Evolutionary conservation across 495 filamentous ascomycete genomes (phyloP).

Genomic region (Penicillium robsamsonii): DNA sequence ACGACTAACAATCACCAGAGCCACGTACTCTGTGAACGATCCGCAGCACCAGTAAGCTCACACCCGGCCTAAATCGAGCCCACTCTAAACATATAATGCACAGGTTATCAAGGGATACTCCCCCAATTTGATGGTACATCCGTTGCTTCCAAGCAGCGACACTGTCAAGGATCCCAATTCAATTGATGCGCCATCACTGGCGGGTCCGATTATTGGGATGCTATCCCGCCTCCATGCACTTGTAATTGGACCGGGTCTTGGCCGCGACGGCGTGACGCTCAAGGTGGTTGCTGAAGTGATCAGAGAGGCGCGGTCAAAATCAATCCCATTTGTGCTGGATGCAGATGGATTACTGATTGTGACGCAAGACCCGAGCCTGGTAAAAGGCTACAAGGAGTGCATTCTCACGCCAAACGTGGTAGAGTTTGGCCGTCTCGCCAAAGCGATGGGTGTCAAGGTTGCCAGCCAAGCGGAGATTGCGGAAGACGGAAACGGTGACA

Average conservation of each 20-base stretch:
- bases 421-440: slow-evolving; percentile 82
- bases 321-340: slow-evolving; percentile 84
- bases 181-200: slow-evolving; percentile 56
- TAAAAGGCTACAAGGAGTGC: slow-evolving; percentile 77
- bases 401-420: slow-evolving; percentile 94
- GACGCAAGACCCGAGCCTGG: slow-evolving; percentile 68
- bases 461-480: slow-evolving; percentile 43
- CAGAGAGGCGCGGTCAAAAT: slow-evolving; percentile 66
- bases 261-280: slow-evolving; percentile 85
- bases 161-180: slow-evolving; percentile 44
- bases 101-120: slow-evolving; percentile 94
- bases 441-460: slow-evolving; percentile 61
- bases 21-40: slow-evolving; percentile 93
- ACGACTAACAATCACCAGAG: slow-evolving; percentile 54
- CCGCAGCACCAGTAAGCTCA: slow-evolving; percentile 59
- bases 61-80: not conserved
- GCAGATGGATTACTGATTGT: slow-evolving; percentile 85
- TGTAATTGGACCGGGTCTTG: slow-evolving; percentile 90
- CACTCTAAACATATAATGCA: not conserved
- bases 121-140: slow-evolving; percentile 98
- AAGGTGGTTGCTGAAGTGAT: slow-evolving; percentile 80
- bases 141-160: slow-evolving; percentile 74
- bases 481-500: slow-evolving; percentile 38
- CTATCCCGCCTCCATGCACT: slow-evolving; percentile 84
- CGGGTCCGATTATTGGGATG: slow-evolving; percentile 72